Percentiles rank a stretch among this genome's conserved stretches.
These are phyloP conservation scores for Gracilaria caudata DNA, from an alignment of 23 red algal genomes.

Conservation along the genomic window DNA sequence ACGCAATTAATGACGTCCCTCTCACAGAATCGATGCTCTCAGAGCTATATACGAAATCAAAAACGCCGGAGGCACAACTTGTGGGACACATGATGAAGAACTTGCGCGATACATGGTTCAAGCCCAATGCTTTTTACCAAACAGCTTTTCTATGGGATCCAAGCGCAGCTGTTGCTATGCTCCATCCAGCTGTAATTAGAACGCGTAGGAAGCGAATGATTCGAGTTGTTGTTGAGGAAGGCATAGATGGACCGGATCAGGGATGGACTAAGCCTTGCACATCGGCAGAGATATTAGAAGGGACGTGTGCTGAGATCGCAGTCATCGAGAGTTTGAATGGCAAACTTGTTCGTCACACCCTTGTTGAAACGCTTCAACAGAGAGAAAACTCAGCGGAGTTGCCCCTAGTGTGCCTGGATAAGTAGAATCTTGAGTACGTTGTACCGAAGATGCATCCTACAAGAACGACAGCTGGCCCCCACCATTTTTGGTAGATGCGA, in stretches of 20 bases:
- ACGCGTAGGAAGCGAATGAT: not conserved
- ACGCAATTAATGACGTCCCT: slow-evolving; percentile 27
- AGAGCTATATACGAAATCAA: not conserved
- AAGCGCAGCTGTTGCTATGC: not conserved
- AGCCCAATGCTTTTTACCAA: not conserved
- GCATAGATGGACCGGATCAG: slow-evolving; percentile 2
- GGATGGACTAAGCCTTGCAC: slow-evolving; percentile 28
- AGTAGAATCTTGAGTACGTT: no score
- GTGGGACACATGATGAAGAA: slow-evolving; percentile 14
- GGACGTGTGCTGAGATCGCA: not conserved
- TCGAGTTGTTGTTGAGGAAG: slow-evolving; percentile 21
- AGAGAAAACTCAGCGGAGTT: not conserved
- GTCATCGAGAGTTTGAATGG: slow-evolving; percentile 7
- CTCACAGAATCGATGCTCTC: not conserved
- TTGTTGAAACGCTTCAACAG: slow-evolving; percentile 10
- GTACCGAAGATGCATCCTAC: no score
- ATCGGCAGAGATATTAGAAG: not conserved
- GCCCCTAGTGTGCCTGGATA: not conserved
- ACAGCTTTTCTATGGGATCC: slow-evolving; percentile 36
- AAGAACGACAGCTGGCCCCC: no score
- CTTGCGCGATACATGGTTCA: slow-evolving; percentile 17
- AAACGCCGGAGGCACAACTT: slow-evolving; percentile 23
- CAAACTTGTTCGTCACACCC: not conserved
- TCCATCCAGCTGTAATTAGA: not conserved
- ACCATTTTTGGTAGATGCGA: no score